phyloP scores from a whole-genome alignment of 2,329 filamentous ascomycete species.

The Intubia oerlemansii region DNA sequence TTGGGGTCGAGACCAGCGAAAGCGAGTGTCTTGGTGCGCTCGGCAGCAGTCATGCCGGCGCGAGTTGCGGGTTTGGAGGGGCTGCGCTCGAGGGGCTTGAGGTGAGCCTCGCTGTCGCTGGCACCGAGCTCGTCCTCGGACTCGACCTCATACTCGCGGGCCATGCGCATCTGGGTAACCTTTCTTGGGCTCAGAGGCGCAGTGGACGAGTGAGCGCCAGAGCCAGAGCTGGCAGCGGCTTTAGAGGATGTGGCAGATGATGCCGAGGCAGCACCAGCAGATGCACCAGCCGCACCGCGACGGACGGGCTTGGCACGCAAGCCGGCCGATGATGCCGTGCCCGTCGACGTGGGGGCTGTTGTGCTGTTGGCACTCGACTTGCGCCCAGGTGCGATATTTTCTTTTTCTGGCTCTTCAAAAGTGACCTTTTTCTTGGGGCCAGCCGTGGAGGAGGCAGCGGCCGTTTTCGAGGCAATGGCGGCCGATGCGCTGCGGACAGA shows the following conservation, averaged over 20 bases:
- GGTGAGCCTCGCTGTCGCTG: conserved; percentile 23
- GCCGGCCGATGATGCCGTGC: conserved; percentile 7
- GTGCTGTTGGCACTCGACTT: too few relatives aligned
- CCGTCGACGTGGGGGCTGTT: too few relatives aligned
- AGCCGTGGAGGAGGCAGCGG: too few relatives aligned
- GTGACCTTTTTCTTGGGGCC: conserved; percentile 45
- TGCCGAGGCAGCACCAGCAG: neutral
- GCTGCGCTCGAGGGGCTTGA: conserved; percentile 31
- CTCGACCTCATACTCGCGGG: conserved; percentile 19
- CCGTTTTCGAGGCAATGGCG: conserved; percentile 1
- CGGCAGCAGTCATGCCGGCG: conserved; percentile 13
- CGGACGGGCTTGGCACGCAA: conserved; percentile 7
- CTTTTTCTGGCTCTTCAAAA: conserved; percentile 43
- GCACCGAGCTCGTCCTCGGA: conserved; percentile 40
- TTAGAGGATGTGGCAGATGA: neutral
- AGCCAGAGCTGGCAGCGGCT: conserved; percentile 7
- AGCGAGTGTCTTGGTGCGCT: conserved; percentile 1
- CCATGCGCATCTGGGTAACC: conserved; percentile 31
- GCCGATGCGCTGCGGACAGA: conserved; percentile 17
- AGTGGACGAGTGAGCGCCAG: conserved; percentile 9
- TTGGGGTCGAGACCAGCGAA: conserved; percentile 2
- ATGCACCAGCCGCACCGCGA: conserved; percentile 8
- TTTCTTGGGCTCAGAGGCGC: conserved; percentile 43
- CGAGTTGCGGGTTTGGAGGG: conserved; percentile 26
- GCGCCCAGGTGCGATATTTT: conserved; percentile 35